These are phyloP conservation scores for Rhexocercosporidium sp. DNA, from an alignment of 2,329 filamentous ascomycete species.

Conservation along the genomic window DNA sequence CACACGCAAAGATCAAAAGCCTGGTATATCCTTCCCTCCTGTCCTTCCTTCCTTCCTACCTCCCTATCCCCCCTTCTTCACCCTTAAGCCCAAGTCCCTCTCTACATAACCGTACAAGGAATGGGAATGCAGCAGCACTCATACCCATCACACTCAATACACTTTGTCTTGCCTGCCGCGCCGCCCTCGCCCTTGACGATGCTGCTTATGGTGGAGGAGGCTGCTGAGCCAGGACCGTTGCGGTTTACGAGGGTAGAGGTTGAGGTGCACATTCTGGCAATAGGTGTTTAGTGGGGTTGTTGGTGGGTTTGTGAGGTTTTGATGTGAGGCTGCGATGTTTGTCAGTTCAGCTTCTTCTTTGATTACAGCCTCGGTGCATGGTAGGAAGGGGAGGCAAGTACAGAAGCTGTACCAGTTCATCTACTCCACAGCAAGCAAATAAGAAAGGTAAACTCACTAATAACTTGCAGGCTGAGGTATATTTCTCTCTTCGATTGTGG, in stretches of 20 bases:
- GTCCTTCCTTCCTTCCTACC: neutral
- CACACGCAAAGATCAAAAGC: neutral
- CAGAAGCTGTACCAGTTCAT: neutral
- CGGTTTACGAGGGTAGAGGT: slow-evolving; percentile 45
- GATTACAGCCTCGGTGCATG: neutral
- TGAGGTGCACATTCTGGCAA: slow-evolving; percentile 42
- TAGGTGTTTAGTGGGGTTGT: neutral
- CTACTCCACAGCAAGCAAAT: neutral
- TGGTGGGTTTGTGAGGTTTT: neutral
- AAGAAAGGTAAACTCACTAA: neutral
- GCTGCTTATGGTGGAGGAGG: slow-evolving; percentile 54
- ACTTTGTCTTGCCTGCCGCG: slow-evolving; percentile 51
- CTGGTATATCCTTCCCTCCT: neutral
- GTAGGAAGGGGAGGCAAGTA: neutral
- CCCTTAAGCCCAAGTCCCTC: neutral
- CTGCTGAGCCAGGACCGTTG: slow-evolving; percentile 55
- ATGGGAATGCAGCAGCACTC: slow-evolving; percentile 61
- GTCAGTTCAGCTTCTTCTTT: neutral
- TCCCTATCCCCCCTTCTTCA: neutral
- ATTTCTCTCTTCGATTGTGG: no score
- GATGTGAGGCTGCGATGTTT: neutral
- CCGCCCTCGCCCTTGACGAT: slow-evolving; percentile 56
- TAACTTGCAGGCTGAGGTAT: no score
- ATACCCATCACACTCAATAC: slow-evolving; percentile 56
- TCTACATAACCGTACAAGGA: slow-evolving; percentile 56